Percentiles rank a stretch among this genome's conserved stretches.
phyloP scores from a whole-genome alignment of 2,329 filamentous ascomycete species.

The Colletotrichum magnum region DNA sequence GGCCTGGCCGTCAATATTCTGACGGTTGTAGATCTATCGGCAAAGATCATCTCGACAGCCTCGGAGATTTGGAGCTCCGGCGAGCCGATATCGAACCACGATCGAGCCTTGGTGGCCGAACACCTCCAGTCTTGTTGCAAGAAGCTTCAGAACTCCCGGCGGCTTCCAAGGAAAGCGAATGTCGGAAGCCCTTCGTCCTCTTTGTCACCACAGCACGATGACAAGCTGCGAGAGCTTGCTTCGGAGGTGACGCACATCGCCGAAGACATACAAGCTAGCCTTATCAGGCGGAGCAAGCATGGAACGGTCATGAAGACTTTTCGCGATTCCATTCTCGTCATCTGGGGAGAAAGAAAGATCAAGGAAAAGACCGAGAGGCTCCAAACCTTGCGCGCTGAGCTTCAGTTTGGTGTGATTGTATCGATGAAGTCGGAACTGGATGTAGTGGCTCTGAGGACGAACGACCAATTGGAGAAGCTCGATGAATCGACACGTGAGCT shows the following conservation, averaged over 20 bases:
- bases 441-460: not conserved
- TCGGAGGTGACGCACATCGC: not conserved
- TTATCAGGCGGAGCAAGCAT: not conserved
- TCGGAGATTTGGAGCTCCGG: conserved; percentile 2
- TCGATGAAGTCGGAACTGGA: not conserved
- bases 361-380: not conserved
- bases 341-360: not conserved
- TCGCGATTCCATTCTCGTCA: not conserved
- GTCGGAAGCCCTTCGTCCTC: too few relatives aligned
- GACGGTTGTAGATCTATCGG: not conserved
- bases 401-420: conserved; percentile 2
- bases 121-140: not conserved
- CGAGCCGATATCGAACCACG: not conserved
- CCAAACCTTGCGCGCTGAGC: not conserved
- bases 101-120: not conserved
- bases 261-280: not conserved
- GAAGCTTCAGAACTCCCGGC: not conserved
- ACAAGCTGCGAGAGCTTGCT: not conserved
- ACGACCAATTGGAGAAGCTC: fast-evolving
- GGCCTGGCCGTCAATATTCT: conserved; percentile 5
- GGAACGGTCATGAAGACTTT: not conserved
- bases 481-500: not conserved
- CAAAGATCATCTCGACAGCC: not conserved
- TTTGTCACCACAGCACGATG: not conserved
- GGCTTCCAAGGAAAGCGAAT: too few relatives aligned